These are phyloP conservation scores for Populus simonii DNA, from an alignment of 345 rosid species.

Conservation along the genomic window DNA sequence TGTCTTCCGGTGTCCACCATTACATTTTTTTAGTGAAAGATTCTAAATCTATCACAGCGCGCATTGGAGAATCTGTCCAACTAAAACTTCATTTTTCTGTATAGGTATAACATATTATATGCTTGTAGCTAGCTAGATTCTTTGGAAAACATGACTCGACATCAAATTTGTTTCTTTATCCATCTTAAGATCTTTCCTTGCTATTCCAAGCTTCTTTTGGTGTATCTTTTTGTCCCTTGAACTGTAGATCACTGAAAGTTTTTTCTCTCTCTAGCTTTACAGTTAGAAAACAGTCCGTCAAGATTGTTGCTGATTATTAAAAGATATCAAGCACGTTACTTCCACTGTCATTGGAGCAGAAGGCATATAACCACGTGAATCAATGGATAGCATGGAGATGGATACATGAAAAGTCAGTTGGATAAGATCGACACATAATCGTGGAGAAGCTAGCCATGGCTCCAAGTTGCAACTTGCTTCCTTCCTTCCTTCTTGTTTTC, in stretches of 20 bases:
- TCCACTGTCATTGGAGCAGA: conserved; percentile 17
- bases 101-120: background rate
- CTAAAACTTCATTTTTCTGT: background rate
- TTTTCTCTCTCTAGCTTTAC: background rate
- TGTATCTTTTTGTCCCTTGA: background rate
- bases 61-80: background rate
- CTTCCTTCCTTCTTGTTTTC: background rate
- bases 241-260: background rate
- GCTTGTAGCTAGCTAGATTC: background rate
- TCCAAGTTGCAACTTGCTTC: background rate
- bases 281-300: background rate
- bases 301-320: conserved; percentile 3
- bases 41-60: background rate
- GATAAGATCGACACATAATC: conserved; percentile 33
- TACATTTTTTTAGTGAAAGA: background rate
- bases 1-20: background rate
- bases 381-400: conserved; percentile 1
- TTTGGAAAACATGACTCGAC: background rate
- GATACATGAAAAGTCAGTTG: background rate
- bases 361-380: conserved; percentile 26
- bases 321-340: conserved; percentile 21
- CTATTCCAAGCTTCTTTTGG: background rate
- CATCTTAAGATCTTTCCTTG: background rate
- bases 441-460: background rate
- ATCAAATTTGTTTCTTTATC: background rate